These are phyloP conservation scores for Artomyces pyxidatus DNA, from an alignment of 768 basidiomycete genomes.

Conservation along the genomic window DNA sequence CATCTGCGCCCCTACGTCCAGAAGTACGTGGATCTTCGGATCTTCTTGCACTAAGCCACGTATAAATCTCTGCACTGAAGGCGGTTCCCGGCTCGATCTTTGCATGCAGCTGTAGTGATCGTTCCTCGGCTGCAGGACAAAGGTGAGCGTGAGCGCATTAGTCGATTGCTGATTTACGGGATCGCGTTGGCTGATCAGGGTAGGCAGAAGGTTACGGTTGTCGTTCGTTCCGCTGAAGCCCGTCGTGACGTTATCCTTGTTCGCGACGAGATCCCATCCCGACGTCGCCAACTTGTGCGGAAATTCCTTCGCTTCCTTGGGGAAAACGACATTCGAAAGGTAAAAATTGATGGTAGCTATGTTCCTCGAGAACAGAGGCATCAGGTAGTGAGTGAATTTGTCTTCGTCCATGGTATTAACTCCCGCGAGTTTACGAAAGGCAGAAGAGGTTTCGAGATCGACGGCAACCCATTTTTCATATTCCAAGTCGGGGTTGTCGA, in stretches of 20 bases:
- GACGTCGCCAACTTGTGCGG: constrained; percentile 38
- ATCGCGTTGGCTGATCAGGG: constrained; percentile 29
- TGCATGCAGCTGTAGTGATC: constrained; percentile 24
- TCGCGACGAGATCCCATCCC: constrained; percentile 44
- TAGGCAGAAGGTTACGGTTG: constrained; percentile 28
- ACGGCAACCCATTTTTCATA: constrained; percentile 40
- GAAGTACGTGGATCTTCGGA: constrained; percentile 37
- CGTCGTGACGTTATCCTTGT: constrained; percentile 29
- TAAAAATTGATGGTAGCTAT: constrained; percentile 37
- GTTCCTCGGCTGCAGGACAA: constrained; percentile 34
- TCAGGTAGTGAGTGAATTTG: constrained; percentile 22
- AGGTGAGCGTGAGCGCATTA: constrained; percentile 37
- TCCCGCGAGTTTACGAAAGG: constrained; percentile 26
- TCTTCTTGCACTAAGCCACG: constrained; percentile 25
- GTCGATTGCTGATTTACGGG: constrained; percentile 34
- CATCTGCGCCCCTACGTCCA: constrained; percentile 53
- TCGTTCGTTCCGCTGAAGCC: constrained; percentile 56
- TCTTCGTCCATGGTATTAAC: constrained; percentile 35
- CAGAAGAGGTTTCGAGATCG: constrained; percentile 19
- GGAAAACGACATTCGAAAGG: constrained; percentile 39
- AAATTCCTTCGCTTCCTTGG: constrained; percentile 42
- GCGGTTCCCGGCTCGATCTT: constrained; percentile 8
- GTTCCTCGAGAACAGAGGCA: constrained; percentile 31
- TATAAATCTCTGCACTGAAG: constrained; percentile 20
- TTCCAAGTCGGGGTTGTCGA: constrained; percentile 32